These are phyloP conservation scores for Pilatotrama ljubarskyi DNA, from an alignment of 768 basidiomycete genomes.

Conservation along the genomic window DNA sequence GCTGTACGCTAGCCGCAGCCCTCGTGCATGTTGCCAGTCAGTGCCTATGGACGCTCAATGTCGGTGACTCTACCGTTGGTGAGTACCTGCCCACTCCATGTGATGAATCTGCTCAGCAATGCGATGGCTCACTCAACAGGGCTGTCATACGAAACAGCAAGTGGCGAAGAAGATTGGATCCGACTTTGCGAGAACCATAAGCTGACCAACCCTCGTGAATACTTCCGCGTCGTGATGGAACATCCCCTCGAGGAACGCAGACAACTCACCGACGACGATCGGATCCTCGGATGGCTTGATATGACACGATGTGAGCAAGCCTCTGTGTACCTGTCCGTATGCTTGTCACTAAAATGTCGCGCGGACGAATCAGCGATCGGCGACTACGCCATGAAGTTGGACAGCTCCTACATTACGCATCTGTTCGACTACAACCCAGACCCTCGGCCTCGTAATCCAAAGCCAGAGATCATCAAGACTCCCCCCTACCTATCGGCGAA, in stretches of 20 bases:
- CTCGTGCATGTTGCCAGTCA: neutral
- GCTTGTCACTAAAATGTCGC: neutral
- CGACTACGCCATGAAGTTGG: neutral
- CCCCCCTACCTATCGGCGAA: constrained; percentile 5
- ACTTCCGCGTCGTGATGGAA: neutral
- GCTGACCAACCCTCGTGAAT: neutral
- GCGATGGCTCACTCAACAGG: neutral
- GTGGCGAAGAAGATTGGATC: neutral
- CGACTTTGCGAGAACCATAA: neutral
- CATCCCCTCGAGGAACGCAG: neutral
- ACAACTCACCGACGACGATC: neutral
- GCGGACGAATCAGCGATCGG: neutral
- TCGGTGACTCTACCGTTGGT: constrained; percentile 10
- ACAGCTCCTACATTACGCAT: neutral
- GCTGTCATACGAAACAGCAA: neutral
- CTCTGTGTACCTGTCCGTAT: neutral
- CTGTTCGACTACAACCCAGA: neutral
- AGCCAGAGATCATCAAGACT: neutral
- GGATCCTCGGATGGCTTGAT: neutral
- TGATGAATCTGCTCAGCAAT: neutral
- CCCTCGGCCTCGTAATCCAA: neutral
- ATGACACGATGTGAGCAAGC: neutral
- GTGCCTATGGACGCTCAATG: constrained; percentile 6
- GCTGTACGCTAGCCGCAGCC: constrained; percentile 1
- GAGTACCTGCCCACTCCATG: neutral